phyloP scores from a whole-genome alignment of 139 green algal genomes.

The Tetradesmus lagerheimii region DNA sequence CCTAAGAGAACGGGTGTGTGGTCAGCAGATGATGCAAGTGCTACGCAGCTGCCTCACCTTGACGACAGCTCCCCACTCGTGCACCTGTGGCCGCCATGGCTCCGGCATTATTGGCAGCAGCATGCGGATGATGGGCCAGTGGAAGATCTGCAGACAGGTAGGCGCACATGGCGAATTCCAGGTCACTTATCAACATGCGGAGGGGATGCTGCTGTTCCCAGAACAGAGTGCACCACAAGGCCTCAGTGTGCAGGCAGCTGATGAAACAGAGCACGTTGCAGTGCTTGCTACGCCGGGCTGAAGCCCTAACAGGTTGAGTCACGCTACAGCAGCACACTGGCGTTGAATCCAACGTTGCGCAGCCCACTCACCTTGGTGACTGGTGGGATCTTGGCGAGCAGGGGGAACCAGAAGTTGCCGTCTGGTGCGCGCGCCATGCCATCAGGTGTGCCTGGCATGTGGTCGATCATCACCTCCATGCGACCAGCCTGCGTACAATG shows the following conservation, averaged over 20 bases:
- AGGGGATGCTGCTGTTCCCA: too few species aligned
- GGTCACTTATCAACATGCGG: too few species aligned
- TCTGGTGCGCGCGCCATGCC: conserved; percentile 57
- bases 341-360: too few species aligned
- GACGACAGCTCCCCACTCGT: conserved; percentile 58
- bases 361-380: conserved; percentile 34
- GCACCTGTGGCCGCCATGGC: conserved; percentile 32
- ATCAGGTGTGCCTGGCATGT: conserved; percentile 73
- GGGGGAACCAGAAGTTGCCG: conserved; percentile 69
- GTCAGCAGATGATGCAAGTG: neutral
- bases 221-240: too few species aligned
- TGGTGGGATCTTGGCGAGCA: conserved; percentile 46
- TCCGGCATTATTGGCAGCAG: conserved; percentile 49
- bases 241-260: too few species aligned
- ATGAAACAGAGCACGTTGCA: too few species aligned
- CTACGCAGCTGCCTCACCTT: conserved; percentile 36
- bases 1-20: too few species aligned
- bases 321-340: neutral
- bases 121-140: conserved; percentile 28
- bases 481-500: conserved; percentile 59
- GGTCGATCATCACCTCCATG: conserved; percentile 55
- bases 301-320: neutral
- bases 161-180: too few species aligned
- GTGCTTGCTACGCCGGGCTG: neutral
- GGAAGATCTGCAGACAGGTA: conserved; percentile 19